These are phyloP conservation scores for Glonium stellatum DNA, from an alignment of 495 filamentous ascomycete genomes.

Conservation along the genomic window DNA sequence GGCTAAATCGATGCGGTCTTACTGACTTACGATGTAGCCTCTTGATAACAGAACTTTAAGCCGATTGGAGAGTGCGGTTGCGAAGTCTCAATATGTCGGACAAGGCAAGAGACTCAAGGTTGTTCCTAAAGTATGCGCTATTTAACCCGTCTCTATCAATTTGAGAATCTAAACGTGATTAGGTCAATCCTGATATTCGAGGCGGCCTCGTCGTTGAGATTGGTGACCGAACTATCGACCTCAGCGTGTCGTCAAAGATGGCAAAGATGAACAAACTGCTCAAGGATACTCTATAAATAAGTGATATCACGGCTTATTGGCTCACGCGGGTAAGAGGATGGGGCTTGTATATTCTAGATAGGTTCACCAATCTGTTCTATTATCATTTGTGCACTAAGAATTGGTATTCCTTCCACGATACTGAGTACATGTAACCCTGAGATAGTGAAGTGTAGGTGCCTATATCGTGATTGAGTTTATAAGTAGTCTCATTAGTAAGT, in stretches of 20 bases:
- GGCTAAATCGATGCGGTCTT: background rate
- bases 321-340: background rate
- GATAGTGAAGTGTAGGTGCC: no score
- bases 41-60: conserved; percentile 77
- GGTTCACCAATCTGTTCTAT: conserved; percentile 16
- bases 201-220: conserved; percentile 94
- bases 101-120: conserved; percentile 97
- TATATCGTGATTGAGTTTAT: no score
- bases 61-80: conserved; percentile 78
- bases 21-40: conserved; percentile 48
- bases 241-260: conserved; percentile 90
- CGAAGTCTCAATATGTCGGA: conserved; percentile 82
- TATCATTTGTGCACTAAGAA: background rate
- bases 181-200: conserved; percentile 91
- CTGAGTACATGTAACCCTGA: no score
- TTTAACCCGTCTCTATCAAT: conserved; percentile 10
- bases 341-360: conserved; percentile 23
- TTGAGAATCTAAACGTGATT: background rate
- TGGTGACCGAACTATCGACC: conserved; percentile 95
- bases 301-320: background rate
- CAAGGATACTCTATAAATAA: conserved; percentile 84
- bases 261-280: conserved; percentile 99
- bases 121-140: conserved; percentile 65
- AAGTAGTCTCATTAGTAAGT: no score
- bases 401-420: no score